Evolutionary conservation across 805 yeast species (phyloP), one percentile per base, ranked within the genome.

Genomic region (Candida silvicultrix): DNA sequence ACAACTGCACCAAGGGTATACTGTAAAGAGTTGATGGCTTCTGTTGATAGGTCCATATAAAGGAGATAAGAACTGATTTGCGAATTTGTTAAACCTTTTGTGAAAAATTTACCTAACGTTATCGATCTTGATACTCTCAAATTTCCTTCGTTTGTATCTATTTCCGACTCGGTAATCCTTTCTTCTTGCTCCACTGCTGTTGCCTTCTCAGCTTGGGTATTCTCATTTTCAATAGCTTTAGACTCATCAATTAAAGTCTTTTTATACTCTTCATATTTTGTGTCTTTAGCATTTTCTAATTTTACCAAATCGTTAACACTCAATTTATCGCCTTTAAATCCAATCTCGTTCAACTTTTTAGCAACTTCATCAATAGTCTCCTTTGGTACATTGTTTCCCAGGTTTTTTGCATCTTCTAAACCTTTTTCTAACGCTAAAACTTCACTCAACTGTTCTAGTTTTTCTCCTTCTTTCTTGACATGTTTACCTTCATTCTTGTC

Each of bases 1-100:
- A 89, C 71, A 0, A 89, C 83, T 0, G 95, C 78, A 2, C 97
- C 97, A 54, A 90, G 72, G 38, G 89, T 78, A 85, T 96, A 89
- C 57, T 88, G 94, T 20, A 90, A 70, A 0, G 97, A 94, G 63
- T 85, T 85, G 35, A 74, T 72, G 2, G 95, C 83, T 60, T 89
- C 97, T 0, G 88, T 85, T 4, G 92, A 81, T 51, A 85, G 75
- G 61, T 90, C 97, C 69, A 85, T 77, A 57, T 94, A 88, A 19
- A 89, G 74, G 41, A 89, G 65, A 62, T 81, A 88, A 59, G 86
- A 77, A 54, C 80, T 79, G n/a, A 73, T 54, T 4, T 50, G 46
- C 60, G 47, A 44, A 25, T 45, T 51, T 43, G 50, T 54, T 37
- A 16, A 47, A 42, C 46, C 29, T 22, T 51, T 38, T 3, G 43